These are phyloP conservation scores for Ochetophila trinervis DNA, from an alignment of 306 rosid species.

Conservation along the genomic window DNA sequence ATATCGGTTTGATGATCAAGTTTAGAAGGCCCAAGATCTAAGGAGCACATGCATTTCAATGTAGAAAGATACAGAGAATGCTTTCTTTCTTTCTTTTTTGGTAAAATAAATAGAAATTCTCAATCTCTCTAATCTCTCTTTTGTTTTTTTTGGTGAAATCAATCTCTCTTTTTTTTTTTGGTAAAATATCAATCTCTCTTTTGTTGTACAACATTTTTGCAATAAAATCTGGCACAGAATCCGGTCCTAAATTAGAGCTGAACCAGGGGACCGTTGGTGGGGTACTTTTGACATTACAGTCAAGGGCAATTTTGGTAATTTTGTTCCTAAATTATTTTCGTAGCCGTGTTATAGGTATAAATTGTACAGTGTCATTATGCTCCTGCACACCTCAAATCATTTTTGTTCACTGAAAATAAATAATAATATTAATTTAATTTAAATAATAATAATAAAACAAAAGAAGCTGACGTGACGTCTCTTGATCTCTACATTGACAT, in stretches of 20 bases:
- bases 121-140: too few species aligned
- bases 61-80: not conserved
- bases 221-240: conserved; percentile 33
- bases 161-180: too few species aligned
- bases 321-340: not conserved
- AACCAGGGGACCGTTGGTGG: not conserved
- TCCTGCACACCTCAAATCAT: not conserved
- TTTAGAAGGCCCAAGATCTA: not conserved
- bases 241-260: conserved; percentile 26
- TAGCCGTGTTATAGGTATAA: not conserved
- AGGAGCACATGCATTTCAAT: not conserved
- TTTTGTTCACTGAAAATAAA: not conserved
- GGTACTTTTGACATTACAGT: conserved; percentile 1
- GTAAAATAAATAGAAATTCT: too few species aligned
- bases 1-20: not conserved
- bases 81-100: too few species aligned
- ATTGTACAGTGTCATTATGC: not conserved
- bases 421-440: too few species aligned
- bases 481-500: conserved; percentile 4
- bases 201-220: conserved; percentile 27
- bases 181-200: too few species aligned
- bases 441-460: not conserved
- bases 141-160: too few species aligned
- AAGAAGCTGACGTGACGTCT: conserved; percentile 17
- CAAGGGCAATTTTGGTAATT: conserved; percentile 22